Evolutionary conservation across 1,284 basidiomycete species (phyloP).

Genomic region (Rhizoctonia solani): DNA sequence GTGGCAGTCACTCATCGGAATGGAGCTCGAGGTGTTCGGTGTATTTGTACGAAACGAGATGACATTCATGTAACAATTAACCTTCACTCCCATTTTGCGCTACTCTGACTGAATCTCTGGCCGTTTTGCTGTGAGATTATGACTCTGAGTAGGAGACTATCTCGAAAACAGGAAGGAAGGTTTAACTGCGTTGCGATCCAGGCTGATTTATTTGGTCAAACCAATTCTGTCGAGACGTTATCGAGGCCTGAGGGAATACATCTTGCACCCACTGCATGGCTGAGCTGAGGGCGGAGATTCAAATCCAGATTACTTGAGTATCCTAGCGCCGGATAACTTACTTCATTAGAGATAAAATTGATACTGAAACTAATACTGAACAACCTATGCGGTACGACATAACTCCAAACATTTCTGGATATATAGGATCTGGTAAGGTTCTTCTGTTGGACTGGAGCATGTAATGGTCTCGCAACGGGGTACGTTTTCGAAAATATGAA

Average conservation of each 20-base stretch:
- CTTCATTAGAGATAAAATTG: too few relatives aligned
- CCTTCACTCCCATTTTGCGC: not conserved
- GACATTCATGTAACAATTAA: not conserved
- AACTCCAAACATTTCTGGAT: too few relatives aligned
- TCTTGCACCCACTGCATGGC: not conserved
- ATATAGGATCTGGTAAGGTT: too few relatives aligned
- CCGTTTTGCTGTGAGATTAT: not conserved
- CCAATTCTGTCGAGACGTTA: not conserved
- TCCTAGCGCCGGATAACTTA: too few relatives aligned
- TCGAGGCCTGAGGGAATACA: not conserved
- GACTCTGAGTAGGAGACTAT: not conserved
- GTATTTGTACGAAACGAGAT: not conserved
- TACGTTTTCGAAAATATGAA: too few relatives aligned
- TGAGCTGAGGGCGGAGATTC: too few relatives aligned
- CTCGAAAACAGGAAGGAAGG: not conserved
- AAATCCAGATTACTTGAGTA: too few relatives aligned
- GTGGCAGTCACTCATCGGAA: not conserved
- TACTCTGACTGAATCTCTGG: not conserved
- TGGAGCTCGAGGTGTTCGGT: not conserved
- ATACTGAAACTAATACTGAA: too few relatives aligned
- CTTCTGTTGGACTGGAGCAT: too few relatives aligned
- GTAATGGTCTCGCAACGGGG: too few relatives aligned
- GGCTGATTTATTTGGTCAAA: not conserved
- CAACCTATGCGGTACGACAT: too few relatives aligned
- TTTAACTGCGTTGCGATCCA: not conserved